Conservation (phyloP, 2,329 filamentous ascomycete genomes). For the Alternaria consortialis region DNA sequence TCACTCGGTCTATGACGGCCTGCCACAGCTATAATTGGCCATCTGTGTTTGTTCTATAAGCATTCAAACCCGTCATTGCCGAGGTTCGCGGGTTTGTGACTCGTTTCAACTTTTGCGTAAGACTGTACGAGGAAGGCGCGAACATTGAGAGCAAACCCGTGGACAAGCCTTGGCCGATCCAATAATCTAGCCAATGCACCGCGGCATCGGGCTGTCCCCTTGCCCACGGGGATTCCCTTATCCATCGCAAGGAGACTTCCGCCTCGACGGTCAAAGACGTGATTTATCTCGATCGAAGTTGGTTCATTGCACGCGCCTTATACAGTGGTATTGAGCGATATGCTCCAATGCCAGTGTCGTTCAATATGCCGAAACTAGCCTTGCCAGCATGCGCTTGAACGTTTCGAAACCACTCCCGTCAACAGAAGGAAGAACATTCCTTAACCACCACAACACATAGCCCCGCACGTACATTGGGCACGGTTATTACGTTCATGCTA, state of each 20-base stretch:
- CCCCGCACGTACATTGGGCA: background rate
- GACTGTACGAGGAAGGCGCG: conserved; percentile 2
- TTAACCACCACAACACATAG: conserved; percentile 2
- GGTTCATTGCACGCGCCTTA: background rate
- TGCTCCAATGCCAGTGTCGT: background rate
- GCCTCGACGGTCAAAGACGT: background rate
- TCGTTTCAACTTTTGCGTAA: background rate
- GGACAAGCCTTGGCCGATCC: conserved; percentile 8
- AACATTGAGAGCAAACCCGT: background rate
- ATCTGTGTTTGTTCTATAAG: background rate
- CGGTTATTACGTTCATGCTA: conserved; percentile 11
- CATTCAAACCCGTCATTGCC: background rate
- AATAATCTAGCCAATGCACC: conserved; percentile 13
- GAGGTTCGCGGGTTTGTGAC: background rate
- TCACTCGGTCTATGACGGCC: background rate
- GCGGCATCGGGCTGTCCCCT: background rate
- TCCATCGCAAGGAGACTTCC: conserved; percentile 8
- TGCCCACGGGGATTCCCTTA: conserved; percentile 7
- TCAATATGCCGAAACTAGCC: conserved; percentile 1
- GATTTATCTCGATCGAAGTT: background rate
- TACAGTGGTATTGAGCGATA: background rate
- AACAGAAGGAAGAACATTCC: conserved; percentile 8
- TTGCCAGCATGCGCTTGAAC: conserved; percentile 3
- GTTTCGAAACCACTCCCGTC: conserved; percentile 20
- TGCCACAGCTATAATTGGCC: conserved; percentile 12